Conservation (phyloP, 192 early-diverging fungal genomes). For the Backusella macrospora region DNA sequence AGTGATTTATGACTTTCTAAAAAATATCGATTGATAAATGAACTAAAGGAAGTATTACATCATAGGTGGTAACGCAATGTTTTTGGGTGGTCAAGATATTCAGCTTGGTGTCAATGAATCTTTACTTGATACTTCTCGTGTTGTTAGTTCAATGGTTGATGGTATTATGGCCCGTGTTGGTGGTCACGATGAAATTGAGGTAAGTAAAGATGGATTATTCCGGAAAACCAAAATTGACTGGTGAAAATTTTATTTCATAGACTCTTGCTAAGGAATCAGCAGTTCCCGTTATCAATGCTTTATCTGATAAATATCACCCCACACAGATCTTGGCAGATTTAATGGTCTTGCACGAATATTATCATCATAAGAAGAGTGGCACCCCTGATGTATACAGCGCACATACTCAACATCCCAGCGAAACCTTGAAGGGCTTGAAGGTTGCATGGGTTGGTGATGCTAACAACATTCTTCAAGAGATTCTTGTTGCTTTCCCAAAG, state of each 20-base stretch:
- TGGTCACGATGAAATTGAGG: constrained; percentile 86
- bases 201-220: constrained; percentile 23
- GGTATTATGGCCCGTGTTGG: constrained; percentile 94
- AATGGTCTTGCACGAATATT: constrained; percentile 89
- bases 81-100: constrained; percentile 93
- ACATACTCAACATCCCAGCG: constrained; percentile 52
- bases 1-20: not conserved
- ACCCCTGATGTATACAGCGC: constrained; percentile 40
- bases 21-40: not conserved
- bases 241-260: constrained; percentile 41
- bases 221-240: not conserved
- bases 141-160: constrained; percentile 96
- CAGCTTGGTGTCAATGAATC: constrained; percentile 97
- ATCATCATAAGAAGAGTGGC: constrained; percentile 46
- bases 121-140: constrained; percentile 83
- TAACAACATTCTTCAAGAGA: constrained; percentile 95
- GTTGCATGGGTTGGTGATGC: constrained; percentile 99
- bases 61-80: constrained; percentile 93
- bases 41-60: not conserved
- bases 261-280: constrained; percentile 82
- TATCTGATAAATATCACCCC: constrained; percentile 94
- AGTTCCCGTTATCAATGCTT: constrained; percentile 95
- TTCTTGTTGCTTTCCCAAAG: constrained; percentile 88
- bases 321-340: constrained; percentile 97
- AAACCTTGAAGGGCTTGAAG: constrained; percentile 67